phyloP scores from a whole-genome alignment of 768 basidiomycete species.

The Tulasnella sp. region DNA sequence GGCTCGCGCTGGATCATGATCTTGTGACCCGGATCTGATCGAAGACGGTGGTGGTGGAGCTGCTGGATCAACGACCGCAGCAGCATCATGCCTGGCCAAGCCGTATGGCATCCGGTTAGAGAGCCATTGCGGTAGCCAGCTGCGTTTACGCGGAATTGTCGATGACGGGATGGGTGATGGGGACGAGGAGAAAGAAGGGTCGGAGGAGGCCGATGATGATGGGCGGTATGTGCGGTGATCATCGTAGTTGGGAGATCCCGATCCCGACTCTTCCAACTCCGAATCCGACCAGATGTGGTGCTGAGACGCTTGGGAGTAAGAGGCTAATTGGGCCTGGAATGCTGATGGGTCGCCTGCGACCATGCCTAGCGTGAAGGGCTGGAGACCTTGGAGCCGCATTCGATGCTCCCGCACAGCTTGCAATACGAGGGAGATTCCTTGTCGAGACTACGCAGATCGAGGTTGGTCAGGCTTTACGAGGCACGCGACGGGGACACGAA shows the following conservation, averaged over 20 bases:
- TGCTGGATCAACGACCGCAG: not conserved
- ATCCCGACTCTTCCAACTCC: not conserved
- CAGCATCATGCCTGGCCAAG: not conserved
- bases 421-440: constrained; percentile 79
- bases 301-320: not conserved
- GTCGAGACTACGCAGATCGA: constrained; percentile 53
- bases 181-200: not conserved
- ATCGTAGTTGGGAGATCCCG: not conserved
- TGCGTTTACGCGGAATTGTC: not conserved
- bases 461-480: constrained; percentile 1
- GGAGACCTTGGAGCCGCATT: constrained; percentile 32
- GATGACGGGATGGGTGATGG: not conserved
- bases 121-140: not conserved
- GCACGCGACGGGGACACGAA: constrained; percentile 6
- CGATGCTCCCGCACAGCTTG: constrained; percentile 72
- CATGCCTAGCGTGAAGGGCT: not conserved
- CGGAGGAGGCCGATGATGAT: not conserved
- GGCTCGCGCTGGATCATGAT: not conserved
- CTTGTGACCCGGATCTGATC: not conserved
- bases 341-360: not conserved
- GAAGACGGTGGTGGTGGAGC: not conserved
- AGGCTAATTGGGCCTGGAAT: too few relatives aligned
- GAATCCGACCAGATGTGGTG: not conserved
- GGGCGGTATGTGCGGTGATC: not conserved
- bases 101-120: not conserved